Evolutionary conservation across 2,329 filamentous ascomycete species (phyloP).

Genomic region (Xenosphaeropsis pyriputrescens): DNA sequence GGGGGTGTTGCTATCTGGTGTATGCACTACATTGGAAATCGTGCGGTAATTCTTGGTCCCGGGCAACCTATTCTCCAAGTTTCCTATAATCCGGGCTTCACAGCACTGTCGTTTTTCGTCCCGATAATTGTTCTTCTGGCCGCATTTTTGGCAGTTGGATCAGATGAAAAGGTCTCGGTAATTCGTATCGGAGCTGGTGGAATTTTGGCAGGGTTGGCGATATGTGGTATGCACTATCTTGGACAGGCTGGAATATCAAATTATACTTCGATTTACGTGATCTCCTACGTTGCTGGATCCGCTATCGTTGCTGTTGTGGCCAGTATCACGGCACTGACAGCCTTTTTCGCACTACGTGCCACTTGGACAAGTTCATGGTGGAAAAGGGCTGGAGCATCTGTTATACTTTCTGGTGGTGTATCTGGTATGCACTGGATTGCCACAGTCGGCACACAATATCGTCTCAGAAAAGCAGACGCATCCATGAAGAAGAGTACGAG

Average conservation of each 20-base stretch:
- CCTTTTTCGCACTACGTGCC: slow-evolving; percentile 67
- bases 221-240: slow-evolving; percentile 79
- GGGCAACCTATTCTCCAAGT: slow-evolving; percentile 52
- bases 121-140: slow-evolving; percentile 60
- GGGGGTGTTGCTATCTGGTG: slow-evolving; percentile 63
- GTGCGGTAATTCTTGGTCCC: slow-evolving; percentile 56
- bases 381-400: slow-evolving; percentile 53
- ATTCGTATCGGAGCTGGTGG: slow-evolving; percentile 48
- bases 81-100: slow-evolving; percentile 57
- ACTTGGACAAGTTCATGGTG: slow-evolving; percentile 69
- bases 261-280: slow-evolving; percentile 53
- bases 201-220: slow-evolving; percentile 54
- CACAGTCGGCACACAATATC: slow-evolving; percentile 54
- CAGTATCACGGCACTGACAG: slow-evolving; percentile 51
- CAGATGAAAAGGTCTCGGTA: slow-evolving; percentile 39
- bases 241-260: slow-evolving; percentile 75
- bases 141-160: slow-evolving; percentile 57
- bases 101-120: slow-evolving; percentile 64
- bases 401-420: slow-evolving; percentile 57
- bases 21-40: slow-evolving; percentile 75
- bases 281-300: slow-evolving; percentile 41
- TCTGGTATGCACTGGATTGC: slow-evolving; percentile 85
- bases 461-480: slow-evolving; percentile 31
- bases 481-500: slow-evolving; percentile 28
- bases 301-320: slow-evolving; percentile 59